Conservation (phyloP, 306 rosid species). For the Gastrolobium bilobum region DNA sequence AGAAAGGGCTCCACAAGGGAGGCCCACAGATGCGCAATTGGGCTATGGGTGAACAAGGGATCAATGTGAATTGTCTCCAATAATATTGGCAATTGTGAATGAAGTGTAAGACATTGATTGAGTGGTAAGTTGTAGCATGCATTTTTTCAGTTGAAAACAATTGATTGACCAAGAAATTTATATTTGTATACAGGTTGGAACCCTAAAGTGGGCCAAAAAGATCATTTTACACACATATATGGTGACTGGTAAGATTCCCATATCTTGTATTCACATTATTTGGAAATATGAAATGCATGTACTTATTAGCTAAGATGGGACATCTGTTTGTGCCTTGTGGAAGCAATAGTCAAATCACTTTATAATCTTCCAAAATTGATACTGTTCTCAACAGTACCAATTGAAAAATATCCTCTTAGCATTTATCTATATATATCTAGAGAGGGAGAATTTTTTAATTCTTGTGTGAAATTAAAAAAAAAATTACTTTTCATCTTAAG, state of each 20-base stretch:
- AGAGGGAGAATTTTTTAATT: too few relatives aligned
- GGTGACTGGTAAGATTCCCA: slow-evolving; percentile 14
- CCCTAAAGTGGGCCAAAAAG: slow-evolving; percentile 22
- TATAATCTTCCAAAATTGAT: slow-evolving; percentile 41
- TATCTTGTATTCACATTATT: slow-evolving; percentile 37
- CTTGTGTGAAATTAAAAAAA: too few relatives aligned
- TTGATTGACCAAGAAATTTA: slow-evolving; percentile 25
- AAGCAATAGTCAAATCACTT: slow-evolving; percentile 39
- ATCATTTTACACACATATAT: slow-evolving; percentile 31
- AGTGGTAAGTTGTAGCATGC: slow-evolving; percentile 3
- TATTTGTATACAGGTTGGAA: not conserved
- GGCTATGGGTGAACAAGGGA: not conserved
- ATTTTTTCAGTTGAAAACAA: not conserved
- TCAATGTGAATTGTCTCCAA: slow-evolving; percentile 45
- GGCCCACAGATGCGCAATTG: not conserved
- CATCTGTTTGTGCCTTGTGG: slow-evolving; percentile 17
- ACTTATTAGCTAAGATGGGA: slow-evolving; percentile 31
- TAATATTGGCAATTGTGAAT: slow-evolving; percentile 36
- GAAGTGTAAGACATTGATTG: slow-evolving; percentile 14
- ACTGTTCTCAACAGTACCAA: slow-evolving; percentile 28
- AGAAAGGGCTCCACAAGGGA: slow-evolving; percentile 29
- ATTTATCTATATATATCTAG: not conserved
- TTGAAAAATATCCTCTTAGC: not conserved
- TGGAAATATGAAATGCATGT: slow-evolving; percentile 31
- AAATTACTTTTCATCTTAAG: too few relatives aligned